phyloP scores from a whole-genome alignment of 768 basidiomycete species.

The Guyanaporus albipodus region DNA sequence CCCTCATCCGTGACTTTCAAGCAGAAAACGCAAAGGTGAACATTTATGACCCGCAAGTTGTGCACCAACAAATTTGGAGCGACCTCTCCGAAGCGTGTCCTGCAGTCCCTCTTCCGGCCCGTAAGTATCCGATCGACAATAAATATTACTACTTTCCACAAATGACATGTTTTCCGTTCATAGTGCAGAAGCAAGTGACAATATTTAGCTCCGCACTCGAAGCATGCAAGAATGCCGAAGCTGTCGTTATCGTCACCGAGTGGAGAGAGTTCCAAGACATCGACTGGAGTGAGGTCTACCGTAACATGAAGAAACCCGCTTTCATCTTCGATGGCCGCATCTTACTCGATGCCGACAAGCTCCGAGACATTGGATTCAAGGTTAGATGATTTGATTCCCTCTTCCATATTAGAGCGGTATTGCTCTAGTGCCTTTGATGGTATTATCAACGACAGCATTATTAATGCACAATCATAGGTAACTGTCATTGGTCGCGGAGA shows the following conservation, averaged over 20 bases:
- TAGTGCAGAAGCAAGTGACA: slow-evolving; percentile 87
- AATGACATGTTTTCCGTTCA: background rate
- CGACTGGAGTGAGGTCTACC: slow-evolving; percentile 85
- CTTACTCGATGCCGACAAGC: slow-evolving; percentile 74
- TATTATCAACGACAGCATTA: slow-evolving; percentile 4
- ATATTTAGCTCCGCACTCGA: slow-evolving; percentile 76
- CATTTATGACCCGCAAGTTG: slow-evolving; percentile 91
- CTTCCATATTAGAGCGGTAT: background rate
- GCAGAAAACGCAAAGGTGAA: slow-evolving; percentile 82
- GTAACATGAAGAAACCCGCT: slow-evolving; percentile 94
- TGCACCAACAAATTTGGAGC: slow-evolving; percentile 80
- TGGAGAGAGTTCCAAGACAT: slow-evolving; percentile 96
- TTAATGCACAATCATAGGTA: slow-evolving; percentile 35
- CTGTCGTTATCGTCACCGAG: slow-evolving; percentile 93
- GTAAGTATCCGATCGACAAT: slow-evolving; percentile 41
- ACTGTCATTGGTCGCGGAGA: slow-evolving; percentile 58
- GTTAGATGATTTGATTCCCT: slow-evolving; percentile 34
- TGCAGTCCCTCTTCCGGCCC: slow-evolving; percentile 52
- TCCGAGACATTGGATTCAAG: slow-evolving; percentile 88
- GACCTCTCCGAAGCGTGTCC: slow-evolving; percentile 73
- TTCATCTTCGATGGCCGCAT: slow-evolving; percentile 95
- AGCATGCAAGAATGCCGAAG: slow-evolving; percentile 86
- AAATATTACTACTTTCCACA: background rate
- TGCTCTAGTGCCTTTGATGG: slow-evolving; percentile 1
- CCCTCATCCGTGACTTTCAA: slow-evolving; percentile 90